Evolutionary conservation across 2,329 filamentous ascomycete species (phyloP).

Genomic region (Talaromyces sp.): DNA sequence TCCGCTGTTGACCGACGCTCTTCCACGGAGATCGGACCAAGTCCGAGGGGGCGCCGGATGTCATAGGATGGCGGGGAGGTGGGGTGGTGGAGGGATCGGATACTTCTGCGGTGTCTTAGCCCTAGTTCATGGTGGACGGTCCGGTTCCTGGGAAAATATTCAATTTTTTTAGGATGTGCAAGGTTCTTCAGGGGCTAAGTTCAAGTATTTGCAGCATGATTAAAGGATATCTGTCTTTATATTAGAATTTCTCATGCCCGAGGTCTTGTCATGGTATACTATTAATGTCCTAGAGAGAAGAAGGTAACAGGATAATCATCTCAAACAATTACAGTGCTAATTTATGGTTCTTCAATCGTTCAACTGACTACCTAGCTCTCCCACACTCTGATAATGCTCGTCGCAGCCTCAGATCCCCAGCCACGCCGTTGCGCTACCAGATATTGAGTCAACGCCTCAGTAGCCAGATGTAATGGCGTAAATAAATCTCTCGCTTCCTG

Average conservation of each 20-base stretch:
- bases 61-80: constrained; percentile 2
- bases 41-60: constrained; percentile 12
- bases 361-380: constrained; percentile 17
- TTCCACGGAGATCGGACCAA: constrained; percentile 9
- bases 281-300: not conserved
- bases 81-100: constrained; percentile 6
- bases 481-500: constrained; percentile 41
- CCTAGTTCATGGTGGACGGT: not conserved
- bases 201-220: not conserved
- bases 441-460: constrained; percentile 36
- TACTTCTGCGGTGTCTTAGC: constrained; percentile 8
- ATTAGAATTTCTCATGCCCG: not conserved
- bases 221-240: not conserved
- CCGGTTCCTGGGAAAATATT: not conserved
- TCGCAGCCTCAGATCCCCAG: constrained; percentile 29
- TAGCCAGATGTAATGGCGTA: constrained; percentile 39
- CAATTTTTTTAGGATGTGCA: not conserved
- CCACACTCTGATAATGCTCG: constrained; percentile 35
- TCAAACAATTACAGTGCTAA: not conserved
- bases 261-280: not conserved
- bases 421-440: constrained; percentile 33
- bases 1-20: constrained; percentile 4
- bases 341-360: not conserved
- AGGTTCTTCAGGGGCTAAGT: not conserved
- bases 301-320: not conserved